phyloP scores from a whole-genome alignment of 2,329 filamentous ascomycete species.

The Stagonosporopsis vannaccii region DNA sequence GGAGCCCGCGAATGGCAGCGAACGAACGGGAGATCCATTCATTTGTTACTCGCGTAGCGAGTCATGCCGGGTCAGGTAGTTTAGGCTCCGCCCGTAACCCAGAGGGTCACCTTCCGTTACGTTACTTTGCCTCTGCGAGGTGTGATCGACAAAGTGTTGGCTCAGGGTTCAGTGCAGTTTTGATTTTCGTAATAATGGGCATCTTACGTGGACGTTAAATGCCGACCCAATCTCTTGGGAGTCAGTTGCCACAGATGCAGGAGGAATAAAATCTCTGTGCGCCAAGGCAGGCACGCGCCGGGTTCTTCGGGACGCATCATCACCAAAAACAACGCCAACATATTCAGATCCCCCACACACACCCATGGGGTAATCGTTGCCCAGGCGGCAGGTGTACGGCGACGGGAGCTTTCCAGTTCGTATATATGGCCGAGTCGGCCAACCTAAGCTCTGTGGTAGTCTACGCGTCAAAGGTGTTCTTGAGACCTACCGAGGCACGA shows the following conservation, averaged over 20 bases:
- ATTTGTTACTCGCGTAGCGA: constrained; percentile 4
- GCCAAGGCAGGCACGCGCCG: neutral
- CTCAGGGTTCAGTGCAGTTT: neutral
- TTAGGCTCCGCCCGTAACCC: neutral
- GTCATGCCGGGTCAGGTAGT: constrained; percentile 6
- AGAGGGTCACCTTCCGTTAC: neutral
- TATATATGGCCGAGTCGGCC: neutral
- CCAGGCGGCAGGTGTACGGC: neutral
- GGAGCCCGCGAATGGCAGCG: constrained; percentile 6
- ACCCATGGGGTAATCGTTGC: constrained; percentile 3
- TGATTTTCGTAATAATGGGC: neutral
- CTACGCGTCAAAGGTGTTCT: neutral
- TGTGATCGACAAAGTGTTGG: constrained; percentile 8
- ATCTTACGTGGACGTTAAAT: neutral
- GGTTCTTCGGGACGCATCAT: neutral
- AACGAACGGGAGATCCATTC: constrained; percentile 2
- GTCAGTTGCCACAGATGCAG: no score
- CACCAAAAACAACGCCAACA: constrained; percentile 1
- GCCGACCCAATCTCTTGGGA: no score
- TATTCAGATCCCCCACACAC: constrained; percentile 12
- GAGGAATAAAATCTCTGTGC: neutral
- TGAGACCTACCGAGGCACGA: neutral
- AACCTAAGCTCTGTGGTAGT: neutral
- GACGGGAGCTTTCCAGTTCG: neutral
- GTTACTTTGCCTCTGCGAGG: neutral